Conservation (phyloP, 176 grass and related monocot species). For the Phragmites australis region DNA sequence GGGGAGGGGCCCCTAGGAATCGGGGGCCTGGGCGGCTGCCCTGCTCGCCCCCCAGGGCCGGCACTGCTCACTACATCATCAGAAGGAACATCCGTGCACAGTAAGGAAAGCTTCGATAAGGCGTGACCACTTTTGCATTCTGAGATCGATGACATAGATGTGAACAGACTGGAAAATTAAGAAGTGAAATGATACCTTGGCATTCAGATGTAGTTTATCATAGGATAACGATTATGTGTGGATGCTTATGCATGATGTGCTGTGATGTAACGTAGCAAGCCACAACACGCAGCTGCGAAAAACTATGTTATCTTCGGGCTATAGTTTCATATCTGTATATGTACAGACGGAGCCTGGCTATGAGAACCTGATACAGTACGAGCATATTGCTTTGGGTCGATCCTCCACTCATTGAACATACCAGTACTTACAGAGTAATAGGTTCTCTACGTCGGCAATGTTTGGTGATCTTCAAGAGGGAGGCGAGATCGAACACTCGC, state of each 20-base stretch:
- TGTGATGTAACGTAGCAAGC: neutral
- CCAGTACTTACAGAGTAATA: neutral
- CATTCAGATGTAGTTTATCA: neutral
- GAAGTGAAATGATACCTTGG: neutral
- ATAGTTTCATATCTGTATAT: neutral
- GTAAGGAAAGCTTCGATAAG: neutral
- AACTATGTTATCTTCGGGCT: constrained; percentile 15
- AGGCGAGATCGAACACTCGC: neutral
- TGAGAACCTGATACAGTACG: neutral
- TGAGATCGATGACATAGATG: constrained; percentile 6
- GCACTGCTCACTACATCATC: neutral
- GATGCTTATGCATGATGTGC: neutral
- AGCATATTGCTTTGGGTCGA: too few species aligned
- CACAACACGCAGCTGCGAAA: constrained; percentile 10
- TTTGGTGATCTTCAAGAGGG: neutral
- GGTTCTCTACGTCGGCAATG: neutral
- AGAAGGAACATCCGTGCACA: neutral
- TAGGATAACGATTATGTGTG: neutral
- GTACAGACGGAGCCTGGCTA: neutral
- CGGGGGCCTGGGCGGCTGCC: too few species aligned
- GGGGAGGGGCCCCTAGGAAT: too few species aligned
- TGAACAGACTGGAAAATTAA: neutral
- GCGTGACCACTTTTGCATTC: neutral
- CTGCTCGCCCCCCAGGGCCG: too few species aligned
- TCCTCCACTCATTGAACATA: neutral